These are phyloP conservation scores for Entoloma clypeatum DNA, from an alignment of 1,284 basidiomycete species.

Conservation along the genomic window DNA sequence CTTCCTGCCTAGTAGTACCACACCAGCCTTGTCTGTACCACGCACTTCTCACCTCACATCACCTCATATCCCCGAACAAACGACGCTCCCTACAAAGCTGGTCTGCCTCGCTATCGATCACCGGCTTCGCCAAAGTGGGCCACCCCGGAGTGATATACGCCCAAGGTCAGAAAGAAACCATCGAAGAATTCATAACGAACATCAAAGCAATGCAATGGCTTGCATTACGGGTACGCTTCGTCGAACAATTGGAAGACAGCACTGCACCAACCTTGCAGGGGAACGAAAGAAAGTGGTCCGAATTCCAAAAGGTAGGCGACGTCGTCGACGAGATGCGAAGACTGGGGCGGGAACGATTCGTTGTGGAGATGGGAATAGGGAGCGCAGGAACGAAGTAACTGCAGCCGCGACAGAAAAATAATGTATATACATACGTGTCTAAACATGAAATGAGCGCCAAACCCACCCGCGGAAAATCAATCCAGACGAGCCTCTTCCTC, in stretches of 20 bases:
- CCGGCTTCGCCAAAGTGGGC: slow-evolving; percentile 70
- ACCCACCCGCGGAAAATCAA: too few species aligned
- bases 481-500: background rate
- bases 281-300: slow-evolving; percentile 37
- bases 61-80: slow-evolving; percentile 66
- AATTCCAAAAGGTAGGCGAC: slow-evolving; percentile 68
- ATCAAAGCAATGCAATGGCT: slow-evolving; percentile 79
- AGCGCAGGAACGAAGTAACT: slow-evolving; percentile 24
- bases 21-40: slow-evolving; percentile 37
- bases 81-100: slow-evolving; percentile 60
- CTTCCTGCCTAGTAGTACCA: background rate
- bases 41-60: slow-evolving; percentile 69
- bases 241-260: slow-evolving; percentile 37
- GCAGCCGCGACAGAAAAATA: background rate
- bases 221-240: slow-evolving; percentile 60
- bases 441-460: too few species aligned
- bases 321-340: slow-evolving; percentile 63
- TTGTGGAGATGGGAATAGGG: slow-evolving; percentile 67
- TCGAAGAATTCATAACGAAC: slow-evolving; percentile 63
- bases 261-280: background rate
- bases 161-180: slow-evolving; percentile 46
- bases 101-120: slow-evolving; percentile 51
- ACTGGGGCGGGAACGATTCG: slow-evolving; percentile 50
- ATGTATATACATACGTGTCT: too few species aligned
- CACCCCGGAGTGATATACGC: slow-evolving; percentile 74